Base-by-base conservation (phyloP, 1,139 yeast species). In the Lodderomyces margitis region DNA sequence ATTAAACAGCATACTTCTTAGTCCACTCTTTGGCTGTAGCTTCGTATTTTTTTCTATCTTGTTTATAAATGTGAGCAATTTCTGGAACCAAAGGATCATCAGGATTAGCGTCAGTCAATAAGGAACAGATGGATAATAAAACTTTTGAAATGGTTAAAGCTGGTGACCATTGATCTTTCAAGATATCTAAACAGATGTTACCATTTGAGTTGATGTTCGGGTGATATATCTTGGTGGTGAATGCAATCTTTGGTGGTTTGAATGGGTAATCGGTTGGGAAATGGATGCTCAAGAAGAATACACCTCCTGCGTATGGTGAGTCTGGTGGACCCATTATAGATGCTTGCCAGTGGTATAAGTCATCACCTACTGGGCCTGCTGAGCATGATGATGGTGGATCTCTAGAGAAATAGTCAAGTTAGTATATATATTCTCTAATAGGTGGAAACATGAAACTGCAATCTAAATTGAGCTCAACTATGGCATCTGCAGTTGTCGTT, bases 321-420 rank as follows among this genome's bases (percentile, higher is more conserved):
- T 88, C 96, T 52, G 92, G 78, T 38, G 96, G 96, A 37, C 96
- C 96, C 92, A 88, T 86, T 64, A 88, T 88, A 45, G 96, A 87
- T 38, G 96, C 96, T 69, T 88, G 96, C 96, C 96, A 88, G 75
- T 87, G 95, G 72, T 83, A 88, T 62, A 88, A 75, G 62, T 88
- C 96, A 59, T 92, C 98, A 43, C 97, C 97, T 40, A 88, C 95
- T 57, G 99, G 99, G 40, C 98, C 99, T 9, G 98, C 98, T 33
- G 98, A 89, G 70, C 98, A 94, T 39, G 97, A 89, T 46, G 98
- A 87, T 59, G 98, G 98, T 52, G 98, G 99, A 66, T 92, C 99
- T 78, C 96, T 87, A 48, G 37, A 46, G 27, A 45, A 34, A 43
- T 32, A 33, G n/a, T n/a, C n/a, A 31, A 44, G 70, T 66, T 67